Conservation (phyloP, 441 rosid species). For the Heliophila coronopifolia region DNA sequence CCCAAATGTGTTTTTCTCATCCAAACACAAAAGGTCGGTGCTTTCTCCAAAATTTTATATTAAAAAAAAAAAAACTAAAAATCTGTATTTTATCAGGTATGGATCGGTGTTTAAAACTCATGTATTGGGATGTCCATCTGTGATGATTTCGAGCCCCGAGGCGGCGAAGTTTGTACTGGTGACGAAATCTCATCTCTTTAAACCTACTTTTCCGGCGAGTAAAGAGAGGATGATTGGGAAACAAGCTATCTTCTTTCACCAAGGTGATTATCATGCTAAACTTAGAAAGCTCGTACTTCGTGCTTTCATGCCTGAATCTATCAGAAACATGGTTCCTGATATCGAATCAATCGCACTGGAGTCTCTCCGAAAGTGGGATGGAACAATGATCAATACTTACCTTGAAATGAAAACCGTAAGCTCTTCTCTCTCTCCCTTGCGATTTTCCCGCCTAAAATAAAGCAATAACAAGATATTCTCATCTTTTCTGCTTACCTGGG, state of each 20-base stretch:
- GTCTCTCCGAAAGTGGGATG: no score
- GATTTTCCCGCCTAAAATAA: no score
- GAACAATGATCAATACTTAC: no score
- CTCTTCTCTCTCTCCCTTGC: constrained; percentile 43
- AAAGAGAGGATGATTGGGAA: constrained; percentile 84
- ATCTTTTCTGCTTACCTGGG: no score
- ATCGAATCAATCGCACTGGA: constrained; percentile 53
- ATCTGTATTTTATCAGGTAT: no score
- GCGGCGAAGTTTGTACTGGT: constrained; percentile 78
- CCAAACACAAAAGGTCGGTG: constrained; percentile 55
- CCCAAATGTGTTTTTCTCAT: constrained; percentile 87
- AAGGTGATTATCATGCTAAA: constrained; percentile 59
- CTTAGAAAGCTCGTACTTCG: constrained; percentile 68
- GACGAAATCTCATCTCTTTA: constrained; percentile 74
- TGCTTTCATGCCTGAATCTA: constrained; percentile 48
- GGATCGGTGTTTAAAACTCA: constrained; percentile 83
- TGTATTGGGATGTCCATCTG: constrained; percentile 81
- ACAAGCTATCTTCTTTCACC: constrained; percentile 76
- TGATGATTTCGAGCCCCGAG: constrained; percentile 77
- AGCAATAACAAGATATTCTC: no score
- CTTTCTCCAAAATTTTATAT: neutral
- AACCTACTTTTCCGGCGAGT: constrained; percentile 87
- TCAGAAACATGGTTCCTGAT: constrained; percentile 50
- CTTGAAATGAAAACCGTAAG: no score
- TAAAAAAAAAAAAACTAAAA: no score